Percentiles rank a stretch among this genome's conserved stretches.
These are phyloP conservation scores for Gleditsia sinensis DNA, from an alignment of 306 rosid genomes.

Conservation along the genomic window DNA sequence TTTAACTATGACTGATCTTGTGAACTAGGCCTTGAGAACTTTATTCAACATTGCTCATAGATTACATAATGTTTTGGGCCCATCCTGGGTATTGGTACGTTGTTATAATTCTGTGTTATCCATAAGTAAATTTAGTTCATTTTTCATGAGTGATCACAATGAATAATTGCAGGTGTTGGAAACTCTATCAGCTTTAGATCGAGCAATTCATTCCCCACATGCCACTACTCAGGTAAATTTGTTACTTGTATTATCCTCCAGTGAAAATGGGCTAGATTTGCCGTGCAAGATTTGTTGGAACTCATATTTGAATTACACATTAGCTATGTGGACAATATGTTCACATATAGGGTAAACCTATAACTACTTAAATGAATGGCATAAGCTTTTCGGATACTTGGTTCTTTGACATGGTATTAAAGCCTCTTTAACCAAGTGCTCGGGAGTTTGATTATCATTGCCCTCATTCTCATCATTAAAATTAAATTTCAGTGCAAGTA, in stretches of 20 bases:
- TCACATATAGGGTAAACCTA: neutral
- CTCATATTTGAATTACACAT: slow-evolving; percentile 22
- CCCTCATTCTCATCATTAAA: neutral
- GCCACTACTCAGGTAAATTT: slow-evolving; percentile 89
- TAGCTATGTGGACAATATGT: slow-evolving; percentile 5
- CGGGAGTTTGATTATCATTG: slow-evolving; percentile 2
- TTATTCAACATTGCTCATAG: slow-evolving; percentile 98
- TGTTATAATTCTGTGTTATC: slow-evolving; percentile 23
- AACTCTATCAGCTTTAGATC: slow-evolving; percentile 94
- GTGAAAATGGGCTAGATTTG: slow-evolving; percentile 21
- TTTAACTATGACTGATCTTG: slow-evolving; percentile 31
- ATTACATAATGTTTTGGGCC: slow-evolving; percentile 92
- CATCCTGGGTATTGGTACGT: slow-evolving; percentile 98
- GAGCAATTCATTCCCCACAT: slow-evolving; percentile 96
- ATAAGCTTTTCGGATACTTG: neutral
- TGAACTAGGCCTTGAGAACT: slow-evolving; percentile 89
- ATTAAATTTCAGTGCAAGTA: no score
- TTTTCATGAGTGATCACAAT: slow-evolving; percentile 25
- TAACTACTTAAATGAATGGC: slow-evolving; percentile 9
- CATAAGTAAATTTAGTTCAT: slow-evolving; percentile 1
- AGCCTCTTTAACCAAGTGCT: neutral
- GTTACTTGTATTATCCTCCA: neutral
- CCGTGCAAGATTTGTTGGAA: slow-evolving; percentile 15
- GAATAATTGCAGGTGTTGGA: slow-evolving; percentile 77
- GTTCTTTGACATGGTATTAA: neutral